These are phyloP conservation scores for Hyaloperonospora brassicae DNA, from an alignment of 352 stramenopile genomes.

Conservation along the genomic window DNA sequence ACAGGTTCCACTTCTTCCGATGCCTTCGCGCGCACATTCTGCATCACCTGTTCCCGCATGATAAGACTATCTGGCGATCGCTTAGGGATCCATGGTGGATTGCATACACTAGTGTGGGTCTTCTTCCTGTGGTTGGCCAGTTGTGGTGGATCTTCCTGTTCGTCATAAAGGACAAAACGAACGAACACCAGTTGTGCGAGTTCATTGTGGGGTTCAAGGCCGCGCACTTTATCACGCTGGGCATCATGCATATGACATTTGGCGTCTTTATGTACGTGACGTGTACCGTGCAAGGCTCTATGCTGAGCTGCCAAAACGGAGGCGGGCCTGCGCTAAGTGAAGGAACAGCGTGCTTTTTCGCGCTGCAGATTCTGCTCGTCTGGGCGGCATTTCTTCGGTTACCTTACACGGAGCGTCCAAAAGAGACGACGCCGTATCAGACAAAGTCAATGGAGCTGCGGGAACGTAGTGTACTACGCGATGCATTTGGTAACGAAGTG, in stretches of 20 bases:
- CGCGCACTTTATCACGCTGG: constrained; percentile 86
- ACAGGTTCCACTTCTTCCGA: constrained; percentile 24
- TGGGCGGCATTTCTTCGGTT: constrained; percentile 82
- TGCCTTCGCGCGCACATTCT: constrained; percentile 67
- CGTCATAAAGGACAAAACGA: constrained; percentile 86
- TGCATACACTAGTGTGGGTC: constrained; percentile 62
- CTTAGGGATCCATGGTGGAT: constrained; percentile 80
- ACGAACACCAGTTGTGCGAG: constrained; percentile 89
- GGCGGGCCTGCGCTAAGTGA: constrained; percentile 51
- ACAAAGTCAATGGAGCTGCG: constrained; percentile 41
- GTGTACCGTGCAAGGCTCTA: constrained; percentile 55
- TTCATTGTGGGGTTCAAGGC: constrained; percentile 89
- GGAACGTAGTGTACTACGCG: constrained; percentile 46
- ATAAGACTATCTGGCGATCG: constrained; percentile 84
- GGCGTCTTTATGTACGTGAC: constrained; percentile 64
- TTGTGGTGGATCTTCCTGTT: constrained; percentile 89
- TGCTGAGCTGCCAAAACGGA: constrained; percentile 51
- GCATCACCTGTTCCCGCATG: constrained; percentile 83
- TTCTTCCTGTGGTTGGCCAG: constrained; percentile 80
- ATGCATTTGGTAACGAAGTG: constrained; percentile 77
- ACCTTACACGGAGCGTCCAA: constrained; percentile 65
- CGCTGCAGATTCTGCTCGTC: constrained; percentile 75
- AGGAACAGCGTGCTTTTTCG: constrained; percentile 74
- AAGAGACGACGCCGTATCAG: constrained; percentile 44
- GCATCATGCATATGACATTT: constrained; percentile 58